Percentiles rank a stretch among this genome's conserved stretches.
phyloP scores from a whole-genome alignment of 192 early-diverging fungal species.

The Coemansia sp. region DNA sequence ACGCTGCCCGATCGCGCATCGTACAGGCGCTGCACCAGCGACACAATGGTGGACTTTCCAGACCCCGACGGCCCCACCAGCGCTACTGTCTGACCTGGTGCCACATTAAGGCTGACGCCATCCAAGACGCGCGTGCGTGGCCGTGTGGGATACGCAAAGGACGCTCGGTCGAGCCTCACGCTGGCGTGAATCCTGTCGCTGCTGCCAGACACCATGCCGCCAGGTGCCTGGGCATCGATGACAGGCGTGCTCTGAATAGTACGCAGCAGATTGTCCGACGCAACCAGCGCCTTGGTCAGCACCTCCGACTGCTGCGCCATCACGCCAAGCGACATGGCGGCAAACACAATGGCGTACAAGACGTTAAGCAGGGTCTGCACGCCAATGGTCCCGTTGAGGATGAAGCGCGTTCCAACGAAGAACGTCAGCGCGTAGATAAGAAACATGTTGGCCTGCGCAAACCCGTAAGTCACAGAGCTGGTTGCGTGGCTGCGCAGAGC shows the following conservation, averaged over 20 bases:
- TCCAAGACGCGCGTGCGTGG: conserved; percentile 60
- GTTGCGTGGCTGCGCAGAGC: conserved; percentile 64
- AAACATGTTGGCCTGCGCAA: conserved; percentile 70
- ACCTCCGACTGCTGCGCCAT: conserved; percentile 71
- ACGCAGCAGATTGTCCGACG: conserved; percentile 70
- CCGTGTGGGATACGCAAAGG: conserved; percentile 71
- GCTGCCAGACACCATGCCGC: conserved; percentile 36
- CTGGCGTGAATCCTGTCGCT: conserved; percentile 9
- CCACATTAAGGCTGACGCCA: conserved; percentile 53
- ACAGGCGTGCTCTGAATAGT: conserved; percentile 67
- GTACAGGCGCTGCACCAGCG: conserved; percentile 76
- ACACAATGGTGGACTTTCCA: conserved; percentile 74
- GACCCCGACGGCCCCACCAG: conserved; percentile 84
- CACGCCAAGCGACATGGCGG: conserved; percentile 63
- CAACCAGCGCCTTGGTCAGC: conserved; percentile 74
- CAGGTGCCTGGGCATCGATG: conserved; percentile 58
- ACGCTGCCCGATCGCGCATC: conserved; percentile 65
- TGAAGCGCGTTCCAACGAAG: conserved; percentile 69
- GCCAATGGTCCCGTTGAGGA: conserved; percentile 52
- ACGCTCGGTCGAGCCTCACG: conserved; percentile 29
- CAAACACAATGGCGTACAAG: conserved; percentile 77
- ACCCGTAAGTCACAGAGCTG: conserved; percentile 71
- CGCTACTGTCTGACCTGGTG: conserved; percentile 76
- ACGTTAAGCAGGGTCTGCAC: conserved; percentile 62
- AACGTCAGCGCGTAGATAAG: conserved; percentile 73